Percentiles rank a stretch among this genome's conserved stretches.
Conservation (phyloP, 75 land plant species). For the Selaginella moellendorffii region DNA sequence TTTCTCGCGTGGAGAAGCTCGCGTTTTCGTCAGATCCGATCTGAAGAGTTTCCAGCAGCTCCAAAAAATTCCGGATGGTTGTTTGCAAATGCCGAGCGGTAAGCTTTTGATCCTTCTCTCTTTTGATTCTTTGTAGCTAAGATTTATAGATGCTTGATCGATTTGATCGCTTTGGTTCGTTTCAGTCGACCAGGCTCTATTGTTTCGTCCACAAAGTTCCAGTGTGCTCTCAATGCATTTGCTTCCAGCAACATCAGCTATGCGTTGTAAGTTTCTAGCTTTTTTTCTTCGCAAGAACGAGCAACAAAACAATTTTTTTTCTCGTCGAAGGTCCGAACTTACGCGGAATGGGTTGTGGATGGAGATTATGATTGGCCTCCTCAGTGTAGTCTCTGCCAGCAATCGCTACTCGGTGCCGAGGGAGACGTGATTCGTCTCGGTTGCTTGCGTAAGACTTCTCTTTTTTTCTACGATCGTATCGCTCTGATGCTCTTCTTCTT, state of each 20-base stretch:
- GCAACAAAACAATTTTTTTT: not conserved
- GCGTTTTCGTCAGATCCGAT: too few species aligned
- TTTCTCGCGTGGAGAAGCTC: too few species aligned
- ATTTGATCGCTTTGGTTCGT: not conserved
- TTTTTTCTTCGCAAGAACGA: not conserved
- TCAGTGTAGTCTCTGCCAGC: constrained; percentile 48
- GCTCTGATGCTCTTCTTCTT: not conserved
- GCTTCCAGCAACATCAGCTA: constrained; percentile 69
- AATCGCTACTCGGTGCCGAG: constrained; percentile 35
- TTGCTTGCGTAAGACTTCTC: constrained; percentile 74
- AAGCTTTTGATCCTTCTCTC: not conserved
- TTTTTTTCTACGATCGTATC: not conserved
- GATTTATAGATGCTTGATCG: not conserved
- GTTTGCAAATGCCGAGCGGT: constrained; percentile 95
- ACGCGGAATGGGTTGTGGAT: constrained; percentile 98
- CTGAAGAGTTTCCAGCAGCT: too few species aligned
- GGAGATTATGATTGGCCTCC: constrained; percentile 99
- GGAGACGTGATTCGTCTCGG: constrained; percentile 61
- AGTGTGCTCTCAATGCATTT: constrained; percentile 94
- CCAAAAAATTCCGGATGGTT: too few species aligned
- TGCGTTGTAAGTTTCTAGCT: constrained; percentile 58
- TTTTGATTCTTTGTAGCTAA: not conserved
- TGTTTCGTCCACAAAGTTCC: constrained; percentile 96
- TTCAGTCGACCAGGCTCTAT: constrained; percentile 90
- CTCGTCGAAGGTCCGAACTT: constrained; percentile 77